phyloP scores from a whole-genome alignment of 345 rosid genomes.

The Zanthoxylum bungeanum region DNA sequence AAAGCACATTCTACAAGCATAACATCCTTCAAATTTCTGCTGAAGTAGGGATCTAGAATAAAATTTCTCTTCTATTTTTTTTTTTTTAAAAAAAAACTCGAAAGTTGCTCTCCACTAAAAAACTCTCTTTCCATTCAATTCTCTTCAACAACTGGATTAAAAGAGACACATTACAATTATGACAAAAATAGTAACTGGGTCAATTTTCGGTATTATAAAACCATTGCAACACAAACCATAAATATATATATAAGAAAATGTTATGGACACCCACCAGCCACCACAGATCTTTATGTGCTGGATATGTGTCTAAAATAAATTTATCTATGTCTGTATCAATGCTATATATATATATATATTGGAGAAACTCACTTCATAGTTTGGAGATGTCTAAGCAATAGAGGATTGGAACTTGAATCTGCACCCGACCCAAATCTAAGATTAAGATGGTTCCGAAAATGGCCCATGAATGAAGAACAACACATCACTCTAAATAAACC shows the following conservation, averaged over 20 bases:
- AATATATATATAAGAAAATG: no score
- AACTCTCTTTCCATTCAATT: background rate
- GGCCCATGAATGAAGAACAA: constrained; percentile 34
- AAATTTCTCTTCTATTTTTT: no score
- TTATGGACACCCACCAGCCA: no score
- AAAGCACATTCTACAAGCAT: background rate
- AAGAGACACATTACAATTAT: background rate
- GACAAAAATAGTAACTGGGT: background rate
- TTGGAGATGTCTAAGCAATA: constrained; percentile 33
- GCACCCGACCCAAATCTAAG: constrained; percentile 18
- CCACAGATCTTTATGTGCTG: no score
- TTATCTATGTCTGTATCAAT: no score
- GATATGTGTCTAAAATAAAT: no score
- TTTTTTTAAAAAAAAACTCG: no score
- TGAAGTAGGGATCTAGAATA: background rate
- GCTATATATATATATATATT: background rate
- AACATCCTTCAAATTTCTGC: background rate
- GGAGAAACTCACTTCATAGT: constrained; percentile 52
- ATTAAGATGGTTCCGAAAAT: constrained; percentile 23
- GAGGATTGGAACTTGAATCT: constrained; percentile 35
- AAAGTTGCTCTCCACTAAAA: background rate
- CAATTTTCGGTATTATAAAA: background rate
- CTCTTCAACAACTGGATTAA: background rate
- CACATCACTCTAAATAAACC: constrained; percentile 9
- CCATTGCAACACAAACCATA: background rate